Percentiles rank a stretch among this genome's conserved stretches.
Evolutionary conservation across 1,284 basidiomycete genomes (phyloP).

Genomic region (Cryptococcus amylolentus): DNA sequence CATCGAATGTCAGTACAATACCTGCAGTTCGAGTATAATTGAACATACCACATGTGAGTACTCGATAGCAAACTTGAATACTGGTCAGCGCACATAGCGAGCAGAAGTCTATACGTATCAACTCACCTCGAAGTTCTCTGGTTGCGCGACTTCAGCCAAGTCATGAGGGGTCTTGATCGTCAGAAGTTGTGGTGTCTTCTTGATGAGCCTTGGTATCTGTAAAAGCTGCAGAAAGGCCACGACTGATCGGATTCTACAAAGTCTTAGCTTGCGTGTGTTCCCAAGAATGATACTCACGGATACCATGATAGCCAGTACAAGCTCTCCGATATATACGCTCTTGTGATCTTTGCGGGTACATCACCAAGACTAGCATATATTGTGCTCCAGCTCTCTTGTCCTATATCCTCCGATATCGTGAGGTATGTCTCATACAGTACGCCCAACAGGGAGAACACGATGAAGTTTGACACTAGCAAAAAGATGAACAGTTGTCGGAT

Average conservation of each 20-base stretch:
- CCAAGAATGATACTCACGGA: slow-evolving; percentile 21
- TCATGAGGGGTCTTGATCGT: slow-evolving; percentile 14
- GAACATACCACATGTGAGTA: slow-evolving; percentile 31
- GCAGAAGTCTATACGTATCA: not conserved
- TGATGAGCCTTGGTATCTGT: slow-evolving; percentile 26
- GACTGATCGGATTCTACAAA: slow-evolving; percentile 23
- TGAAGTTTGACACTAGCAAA: slow-evolving; percentile 33
- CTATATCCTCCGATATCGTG: slow-evolving; percentile 24
- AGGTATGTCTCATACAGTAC: slow-evolving; percentile 32
- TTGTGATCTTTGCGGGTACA: slow-evolving; percentile 29
- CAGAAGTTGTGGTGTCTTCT: slow-evolving; percentile 12
- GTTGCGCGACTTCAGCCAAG: slow-evolving; percentile 17
- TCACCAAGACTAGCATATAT: slow-evolving; percentile 26
- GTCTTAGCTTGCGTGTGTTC: not conserved
- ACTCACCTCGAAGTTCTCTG: slow-evolving; percentile 28
- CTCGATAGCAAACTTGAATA: slow-evolving; percentile 26
- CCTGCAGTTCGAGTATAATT: not conserved
- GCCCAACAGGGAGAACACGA: slow-evolving; percentile 36
- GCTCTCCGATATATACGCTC: slow-evolving; percentile 38
- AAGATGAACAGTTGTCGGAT: slow-evolving; percentile 34
- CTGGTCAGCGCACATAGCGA: not conserved
- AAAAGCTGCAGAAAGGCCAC: slow-evolving; percentile 26
- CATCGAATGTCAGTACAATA: not conserved
- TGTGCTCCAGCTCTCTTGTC: slow-evolving; percentile 15
- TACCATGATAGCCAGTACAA: slow-evolving; percentile 42